Base-by-base conservation (phyloP, 257 asterid genomes). In the Linaria vulgaris region DNA sequence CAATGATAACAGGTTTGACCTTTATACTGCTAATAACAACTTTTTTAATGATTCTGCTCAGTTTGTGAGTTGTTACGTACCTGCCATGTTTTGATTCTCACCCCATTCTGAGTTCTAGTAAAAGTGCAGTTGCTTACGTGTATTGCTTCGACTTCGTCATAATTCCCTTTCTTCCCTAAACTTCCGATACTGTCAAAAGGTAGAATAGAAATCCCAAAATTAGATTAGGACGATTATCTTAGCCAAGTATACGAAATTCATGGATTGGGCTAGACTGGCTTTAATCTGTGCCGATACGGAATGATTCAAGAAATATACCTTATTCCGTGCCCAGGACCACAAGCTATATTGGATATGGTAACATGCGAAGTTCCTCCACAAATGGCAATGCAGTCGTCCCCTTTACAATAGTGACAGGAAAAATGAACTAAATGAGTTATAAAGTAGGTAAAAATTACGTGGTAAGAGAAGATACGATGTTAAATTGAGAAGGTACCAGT, bases 251-350 rank as follows among this genome's bases (percentile, higher is more conserved):
- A 34, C 9, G 9, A 34, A 34, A 11, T 34, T 34, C 1, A 1
- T 34, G 9, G 9, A 4, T 34, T 34, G 41, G 10, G 41, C 6
- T 11, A 34, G 10, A 34, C 41, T 34, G 5, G 41, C 41, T 34
- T 34, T 34, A 44, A 55, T n/a, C n/a, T n/a, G n/a, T n/a, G n/a
- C n/a, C n/a, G 31, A 43, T 0, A 34, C 10, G 5, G n/a, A 34
- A 4, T 4, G 41, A 34, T 34, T 7, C 9, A 11, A 11, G n/a
- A 8, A 34, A 34, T 7, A 34, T 34, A 83, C 90, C 90, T 80
- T 75, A 80, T 80, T 60, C 87, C 85, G 61, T 83, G 85, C 56
- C 87, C 85, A 2, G 85, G 90, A 47, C 90, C 85, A 49, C 90
- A 83, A 30, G 23, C 13, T 57, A 83, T 69, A 21, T 73, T 57